Evolutionary conservation across 768 basidiomycete species (phyloP).

Genomic region (Agrocybe chaxingu): DNA sequence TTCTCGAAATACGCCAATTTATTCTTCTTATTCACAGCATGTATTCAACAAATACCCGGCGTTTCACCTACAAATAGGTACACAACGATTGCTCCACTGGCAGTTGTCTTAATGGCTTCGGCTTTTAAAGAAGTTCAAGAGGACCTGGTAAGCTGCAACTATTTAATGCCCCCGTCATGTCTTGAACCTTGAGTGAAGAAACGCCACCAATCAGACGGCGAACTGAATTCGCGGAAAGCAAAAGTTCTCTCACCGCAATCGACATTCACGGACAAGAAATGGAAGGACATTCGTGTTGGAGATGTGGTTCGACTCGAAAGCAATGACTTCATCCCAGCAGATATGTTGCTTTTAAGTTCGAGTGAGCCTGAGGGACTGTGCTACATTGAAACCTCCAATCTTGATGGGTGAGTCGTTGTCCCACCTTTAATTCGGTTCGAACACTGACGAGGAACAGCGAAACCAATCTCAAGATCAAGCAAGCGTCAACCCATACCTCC

Average conservation of each 20-base stretch:
- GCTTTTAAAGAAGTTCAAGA: constrained; percentile 96
- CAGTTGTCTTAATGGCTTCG: constrained; percentile 84
- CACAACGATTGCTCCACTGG: constrained; percentile 92
- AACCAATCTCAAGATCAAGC: constrained; percentile 99
- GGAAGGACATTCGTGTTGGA: constrained; percentile 88
- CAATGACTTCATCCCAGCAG: constrained; percentile 95
- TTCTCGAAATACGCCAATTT: constrained; percentile 98
- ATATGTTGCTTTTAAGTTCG: constrained; percentile 81
- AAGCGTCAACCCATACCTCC: constrained; percentile 82
- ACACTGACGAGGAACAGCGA: constrained; percentile 48
- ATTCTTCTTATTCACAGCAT: constrained; percentile 97
- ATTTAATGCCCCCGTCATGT: background rate
- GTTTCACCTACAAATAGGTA: constrained; percentile 95
- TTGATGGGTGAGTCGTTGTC: constrained; percentile 73
- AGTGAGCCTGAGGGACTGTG: constrained; percentile 97
- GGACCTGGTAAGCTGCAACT: constrained; percentile 63
- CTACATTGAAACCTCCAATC: constrained; percentile 96
- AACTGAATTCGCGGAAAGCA: constrained; percentile 80
- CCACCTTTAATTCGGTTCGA: background rate
- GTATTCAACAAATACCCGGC: constrained; percentile 96
- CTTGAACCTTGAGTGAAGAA: constrained; percentile 49
- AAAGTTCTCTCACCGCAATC: constrained; percentile 68
- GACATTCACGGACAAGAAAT: constrained; percentile 72
- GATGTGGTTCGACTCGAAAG: constrained; percentile 90
- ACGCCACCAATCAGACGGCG: constrained; percentile 93